Evolutionary conservation across 768 basidiomycete genomes (phyloP), one percentile per base, ranked within the genome.

Genomic region (Suillus subalutaceus): DNA sequence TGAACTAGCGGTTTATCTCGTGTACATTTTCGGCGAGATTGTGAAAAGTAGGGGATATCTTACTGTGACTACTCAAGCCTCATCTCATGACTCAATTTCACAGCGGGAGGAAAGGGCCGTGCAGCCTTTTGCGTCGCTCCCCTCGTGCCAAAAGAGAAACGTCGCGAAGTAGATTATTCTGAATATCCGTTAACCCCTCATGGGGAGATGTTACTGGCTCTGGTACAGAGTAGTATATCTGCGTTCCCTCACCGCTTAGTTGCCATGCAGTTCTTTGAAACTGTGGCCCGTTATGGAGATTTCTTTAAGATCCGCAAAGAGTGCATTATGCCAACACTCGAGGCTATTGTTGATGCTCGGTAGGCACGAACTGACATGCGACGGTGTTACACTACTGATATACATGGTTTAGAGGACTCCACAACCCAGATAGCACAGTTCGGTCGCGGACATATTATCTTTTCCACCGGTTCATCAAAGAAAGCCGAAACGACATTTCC

Each of bases 221-320:
- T 97, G 58, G 87, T 97, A 50, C 87, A 91, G 71, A 93, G 93
- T 30, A 89, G 91, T 41, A 88, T 98, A 63, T 88, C 90, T 16
- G 82, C 85, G 5, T 96, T 90, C 78, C 95, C 94, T 7, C 91
- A 96, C 78, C 88, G 89, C 38, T 84, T 89, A 15, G 96, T 98
- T 23, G 83, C 87, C 9, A 83, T 96, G 77, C 95, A 97, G 73
- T 96, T 93, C 77, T 98, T 98, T 69, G 97, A 99, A 78, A 92
- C 93, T 6, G 86, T 86, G 13, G 86, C 93, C n/a, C 87, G 97
- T 58, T 99, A 99, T 74, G 86, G 88, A 43, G 97, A 99, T 72
- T 99, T 99, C 77, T 99, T 98, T 88, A 95, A 93, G 77, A 89
- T 96, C 30, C 89, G 94, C 68, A 93, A 90, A 71, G 92, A 94